Conservation (phyloP, 352 stramenopile species). For the Phytophthora citrophthora region DNA sequence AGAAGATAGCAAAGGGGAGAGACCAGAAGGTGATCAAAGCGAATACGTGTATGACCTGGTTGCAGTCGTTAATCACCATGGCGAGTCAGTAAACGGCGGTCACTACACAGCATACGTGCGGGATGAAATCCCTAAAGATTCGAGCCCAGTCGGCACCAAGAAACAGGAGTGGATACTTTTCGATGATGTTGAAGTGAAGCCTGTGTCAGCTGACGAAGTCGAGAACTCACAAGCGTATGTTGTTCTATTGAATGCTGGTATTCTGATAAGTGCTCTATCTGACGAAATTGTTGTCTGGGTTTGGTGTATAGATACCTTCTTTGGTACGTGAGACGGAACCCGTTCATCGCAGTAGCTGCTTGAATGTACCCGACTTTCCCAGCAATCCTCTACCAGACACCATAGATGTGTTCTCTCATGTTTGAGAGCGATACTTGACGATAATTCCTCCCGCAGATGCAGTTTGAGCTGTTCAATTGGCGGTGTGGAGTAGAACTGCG, state of each 20-base stretch:
- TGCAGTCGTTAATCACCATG: constrained; percentile 72
- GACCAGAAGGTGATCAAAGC: constrained; percentile 16
- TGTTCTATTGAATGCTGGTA: background rate
- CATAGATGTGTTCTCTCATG: too few species aligned
- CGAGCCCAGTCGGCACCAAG: constrained; percentile 1
- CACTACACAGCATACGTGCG: constrained; percentile 75
- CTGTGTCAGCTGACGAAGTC: constrained; percentile 45
- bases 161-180: constrained; percentile 62
- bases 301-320: constrained; percentile 42
- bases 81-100: constrained; percentile 66
- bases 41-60: constrained; percentile 70
- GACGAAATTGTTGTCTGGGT: constrained; percentile 2
- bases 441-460: too few species aligned
- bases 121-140: constrained; percentile 8
- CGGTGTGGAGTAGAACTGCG: too few species aligned
- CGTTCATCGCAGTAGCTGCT: constrained; percentile 29
- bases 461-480: too few species aligned
- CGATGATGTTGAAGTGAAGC: constrained; percentile 58
- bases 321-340: constrained; percentile 46
- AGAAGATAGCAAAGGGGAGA: constrained; percentile 10
- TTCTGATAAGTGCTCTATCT: background rate
- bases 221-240: constrained; percentile 64
- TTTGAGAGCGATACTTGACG: too few species aligned
- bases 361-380: background rate
- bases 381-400: too few species aligned